Percentiles rank a stretch among this genome's conserved stretches.
phyloP scores from a whole-genome alignment of 306 rosid species.

The Castanopsis chinensis region DNA sequence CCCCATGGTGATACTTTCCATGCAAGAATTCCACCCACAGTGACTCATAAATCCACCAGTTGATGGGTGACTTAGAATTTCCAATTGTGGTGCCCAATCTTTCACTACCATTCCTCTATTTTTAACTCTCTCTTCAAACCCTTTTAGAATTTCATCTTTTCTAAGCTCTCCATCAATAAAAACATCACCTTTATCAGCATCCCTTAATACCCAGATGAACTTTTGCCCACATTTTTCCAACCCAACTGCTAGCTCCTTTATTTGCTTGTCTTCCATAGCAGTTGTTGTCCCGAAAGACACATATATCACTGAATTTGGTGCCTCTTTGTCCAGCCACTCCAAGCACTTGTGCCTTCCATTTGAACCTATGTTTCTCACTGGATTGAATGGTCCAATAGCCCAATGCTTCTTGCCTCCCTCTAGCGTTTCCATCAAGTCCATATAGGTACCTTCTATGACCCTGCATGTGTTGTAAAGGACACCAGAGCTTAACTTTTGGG shows the following conservation, averaged over 20 bases:
- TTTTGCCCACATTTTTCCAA: conserved; percentile 55
- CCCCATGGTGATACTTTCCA: conserved; percentile 68
- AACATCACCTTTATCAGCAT: conserved; percentile 60
- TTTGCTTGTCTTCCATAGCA: conserved; percentile 47
- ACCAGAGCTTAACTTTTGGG: conserved; percentile 36
- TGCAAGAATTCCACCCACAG: conserved; percentile 84
- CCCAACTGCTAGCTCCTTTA: conserved; percentile 57
- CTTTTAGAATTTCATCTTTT: conserved; percentile 40
- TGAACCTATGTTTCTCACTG: conserved; percentile 17
- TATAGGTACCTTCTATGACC: conserved; percentile 45
- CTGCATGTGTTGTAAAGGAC: conserved; percentile 47
- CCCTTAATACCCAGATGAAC: conserved; percentile 71
- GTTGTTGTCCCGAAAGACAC: conserved; percentile 78
- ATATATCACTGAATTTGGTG: conserved; percentile 44
- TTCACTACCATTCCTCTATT: conserved; percentile 45
- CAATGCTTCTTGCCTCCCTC: conserved; percentile 37
- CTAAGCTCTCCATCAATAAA: conserved; percentile 10
- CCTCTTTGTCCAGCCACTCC: conserved; percentile 49
- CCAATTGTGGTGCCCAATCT: conserved; percentile 73
- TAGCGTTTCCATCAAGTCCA: conserved; percentile 37
- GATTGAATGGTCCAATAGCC: conserved; percentile 74
- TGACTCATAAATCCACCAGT: conserved; percentile 68
- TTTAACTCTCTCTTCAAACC: conserved; percentile 48
- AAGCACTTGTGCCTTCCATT: conserved; percentile 28
- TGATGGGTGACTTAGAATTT: conserved; percentile 51